Evolutionary conservation across 1,284 basidiomycete species (phyloP), one percentile per base, ranked within the genome.

Genomic region (Leccinum fallax): DNA sequence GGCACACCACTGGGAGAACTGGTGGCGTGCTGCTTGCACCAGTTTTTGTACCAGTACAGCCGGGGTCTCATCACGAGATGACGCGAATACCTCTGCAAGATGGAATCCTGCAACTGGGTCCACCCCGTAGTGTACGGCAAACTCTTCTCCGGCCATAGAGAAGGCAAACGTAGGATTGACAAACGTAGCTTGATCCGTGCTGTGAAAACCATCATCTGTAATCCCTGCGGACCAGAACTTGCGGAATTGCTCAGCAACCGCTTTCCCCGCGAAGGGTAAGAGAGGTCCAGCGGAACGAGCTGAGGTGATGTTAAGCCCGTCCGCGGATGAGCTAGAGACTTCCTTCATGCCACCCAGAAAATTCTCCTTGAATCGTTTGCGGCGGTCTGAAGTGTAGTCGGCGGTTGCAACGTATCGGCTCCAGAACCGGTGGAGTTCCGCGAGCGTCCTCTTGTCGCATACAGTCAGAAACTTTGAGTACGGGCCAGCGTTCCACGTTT

Each of bases 101-200:
- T 85, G 83, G 65, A 86, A 86, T 1, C 77, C 67, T 0, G 67
- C 40, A 2, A 84, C 61, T 1, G 85, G 83, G 65, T 80, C 74
- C 0, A 80, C 81, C 1, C 74, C 79, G 59, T 83, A 83, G 61
- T 86, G 82, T 0, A 83, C 73, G 16, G 76, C 66, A 62, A 80
- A 83, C 8, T 71, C 76, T 57, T 80, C 77, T 3, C 82, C 81
- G 1, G 71, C 67, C 9, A 74, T 65, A 2, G 80, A 79, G 68
- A 81, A 83, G 0, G 75, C 75, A 57, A 83, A 84, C 0, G 79
- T 81, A 1, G 85, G 82, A 58, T 85, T 85, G 34, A 79, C 61
- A 5, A 69, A 49, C 2, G 65, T 74, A 2, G 77, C 72, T 1
- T 65, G 60, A 1, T 66, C 55, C 13, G 72, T 55, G 0, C 69